Conservation (phyloP, 192 early-diverging fungal species). For the Backusella tarrabulga region DNA sequence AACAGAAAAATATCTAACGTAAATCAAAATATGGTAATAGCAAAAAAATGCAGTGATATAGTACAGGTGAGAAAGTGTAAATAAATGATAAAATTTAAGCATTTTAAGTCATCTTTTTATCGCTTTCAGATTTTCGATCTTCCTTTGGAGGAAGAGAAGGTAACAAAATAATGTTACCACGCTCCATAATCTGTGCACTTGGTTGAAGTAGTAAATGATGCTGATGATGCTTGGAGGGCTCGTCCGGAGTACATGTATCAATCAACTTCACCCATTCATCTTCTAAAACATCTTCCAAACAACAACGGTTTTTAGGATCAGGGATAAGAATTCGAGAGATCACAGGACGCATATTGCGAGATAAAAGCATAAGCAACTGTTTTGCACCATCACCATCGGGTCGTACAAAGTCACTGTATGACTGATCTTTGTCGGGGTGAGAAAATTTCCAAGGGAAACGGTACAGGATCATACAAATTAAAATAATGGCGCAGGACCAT, state of each 20-base stretch:
- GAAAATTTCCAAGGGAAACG: slow-evolving; percentile 73
- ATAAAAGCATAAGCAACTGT: slow-evolving; percentile 56
- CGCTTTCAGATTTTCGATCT: background rate
- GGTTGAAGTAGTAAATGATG: slow-evolving; percentile 31
- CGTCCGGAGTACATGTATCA: slow-evolving; percentile 43
- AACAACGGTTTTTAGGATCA: slow-evolving; percentile 51
- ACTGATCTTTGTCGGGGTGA: slow-evolving; percentile 51
- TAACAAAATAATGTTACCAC: slow-evolving; percentile 22
- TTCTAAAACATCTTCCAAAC: slow-evolving; percentile 65
- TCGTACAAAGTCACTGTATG: slow-evolving; percentile 48
- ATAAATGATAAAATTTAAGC: background rate
- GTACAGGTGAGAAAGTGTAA: background rate
- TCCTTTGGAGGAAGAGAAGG: background rate
- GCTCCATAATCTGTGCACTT: slow-evolving; percentile 2
- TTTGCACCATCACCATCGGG: slow-evolving; percentile 46
- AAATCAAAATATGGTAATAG: background rate
- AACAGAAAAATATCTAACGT: background rate
- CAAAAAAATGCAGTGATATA: background rate
- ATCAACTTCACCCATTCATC: slow-evolving; percentile 74
- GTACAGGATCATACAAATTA: slow-evolving; percentile 69
- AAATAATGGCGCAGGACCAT: slow-evolving; percentile 92
- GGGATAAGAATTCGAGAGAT: slow-evolving; percentile 65
- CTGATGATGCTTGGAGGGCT: slow-evolving; percentile 7
- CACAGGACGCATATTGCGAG: slow-evolving; percentile 52
- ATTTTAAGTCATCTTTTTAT: background rate